Evolutionary conservation across 768 basidiomycete genomes (phyloP).

Genomic region (Paxillus ammoniavirescens): DNA sequence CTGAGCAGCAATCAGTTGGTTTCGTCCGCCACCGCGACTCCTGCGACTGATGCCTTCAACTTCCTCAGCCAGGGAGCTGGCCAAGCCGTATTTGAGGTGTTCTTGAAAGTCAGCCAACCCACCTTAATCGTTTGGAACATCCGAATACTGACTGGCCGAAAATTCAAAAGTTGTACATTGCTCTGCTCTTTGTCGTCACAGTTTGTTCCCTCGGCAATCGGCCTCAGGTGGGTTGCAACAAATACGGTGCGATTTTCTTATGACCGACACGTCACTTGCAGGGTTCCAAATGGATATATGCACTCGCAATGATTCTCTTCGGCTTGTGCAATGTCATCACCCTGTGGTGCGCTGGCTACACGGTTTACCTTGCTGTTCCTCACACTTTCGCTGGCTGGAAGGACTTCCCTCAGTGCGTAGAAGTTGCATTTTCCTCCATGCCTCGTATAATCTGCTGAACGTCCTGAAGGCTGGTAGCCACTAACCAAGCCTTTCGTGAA

Average conservation of each 20-base stretch:
- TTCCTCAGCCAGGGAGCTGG: slow-evolving; percentile 76
- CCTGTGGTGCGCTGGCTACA: slow-evolving; percentile 88
- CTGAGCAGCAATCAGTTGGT: slow-evolving; percentile 56
- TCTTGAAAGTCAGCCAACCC: slow-evolving; percentile 47
- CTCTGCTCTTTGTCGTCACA: slow-evolving; percentile 74
- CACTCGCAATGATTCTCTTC: slow-evolving; percentile 71
- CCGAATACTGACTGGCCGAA: slow-evolving; percentile 21
- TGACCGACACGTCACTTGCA: slow-evolving; percentile 23
- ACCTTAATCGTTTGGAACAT: not conserved
- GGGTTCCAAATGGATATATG: slow-evolving; percentile 88
- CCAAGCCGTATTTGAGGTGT: slow-evolving; percentile 70
- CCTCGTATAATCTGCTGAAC: slow-evolving; percentile 23
- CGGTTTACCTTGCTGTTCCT: slow-evolving; percentile 82
- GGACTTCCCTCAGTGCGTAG: slow-evolving; percentile 61
- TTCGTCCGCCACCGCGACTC: slow-evolving; percentile 66
- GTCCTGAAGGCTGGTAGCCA: slow-evolving; percentile 51
- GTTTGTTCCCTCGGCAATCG: slow-evolving; percentile 92
- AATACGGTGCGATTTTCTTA: slow-evolving; percentile 3
- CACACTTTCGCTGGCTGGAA: slow-evolving; percentile 76
- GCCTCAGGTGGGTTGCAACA: slow-evolving; percentile 48
- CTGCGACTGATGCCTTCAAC: slow-evolving; percentile 69
- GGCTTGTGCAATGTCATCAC: slow-evolving; percentile 77
- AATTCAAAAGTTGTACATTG: slow-evolving; percentile 66
- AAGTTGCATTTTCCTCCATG: not conserved
- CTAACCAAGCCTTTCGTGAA: slow-evolving; percentile 72